These are phyloP conservation scores for Aureobasidium lini DNA, from an alignment of 2,329 filamentous ascomycete species.

Conservation along the genomic window DNA sequence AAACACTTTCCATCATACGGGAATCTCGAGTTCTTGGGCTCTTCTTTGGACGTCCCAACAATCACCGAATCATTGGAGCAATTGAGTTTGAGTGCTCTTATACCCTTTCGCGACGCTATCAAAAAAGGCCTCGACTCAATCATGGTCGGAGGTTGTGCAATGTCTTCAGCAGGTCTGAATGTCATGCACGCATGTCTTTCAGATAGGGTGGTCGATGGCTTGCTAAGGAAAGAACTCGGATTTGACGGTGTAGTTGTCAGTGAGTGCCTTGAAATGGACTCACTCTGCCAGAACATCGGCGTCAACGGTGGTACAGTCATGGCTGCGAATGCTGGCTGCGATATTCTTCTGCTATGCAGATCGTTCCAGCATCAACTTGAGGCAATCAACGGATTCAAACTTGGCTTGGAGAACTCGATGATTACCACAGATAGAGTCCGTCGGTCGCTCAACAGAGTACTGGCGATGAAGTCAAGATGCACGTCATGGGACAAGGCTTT, in stretches of 20 bases:
- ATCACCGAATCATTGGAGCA: constrained; percentile 94
- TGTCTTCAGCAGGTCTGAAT: constrained; percentile 84
- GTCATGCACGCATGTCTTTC: constrained; percentile 93
- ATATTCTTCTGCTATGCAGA: constrained; percentile 80
- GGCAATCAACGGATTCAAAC: constrained; percentile 79
- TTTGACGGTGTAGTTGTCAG: constrained; percentile 92
- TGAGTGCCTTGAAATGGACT: constrained; percentile 95
- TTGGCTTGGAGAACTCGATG: constrained; percentile 84
- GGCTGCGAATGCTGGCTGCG: constrained; percentile 94
- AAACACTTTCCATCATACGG: constrained; percentile 97
- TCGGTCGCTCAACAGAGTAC: constrained; percentile 69
- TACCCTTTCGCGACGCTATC: constrained; percentile 88
- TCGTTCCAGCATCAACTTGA: constrained; percentile 85
- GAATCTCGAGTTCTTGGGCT: constrained; percentile 87
- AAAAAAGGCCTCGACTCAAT: constrained; percentile 81
- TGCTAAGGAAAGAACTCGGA: constrained; percentile 78
- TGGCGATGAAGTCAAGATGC: constrained; percentile 74
- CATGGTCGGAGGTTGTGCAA: constrained; percentile 91
- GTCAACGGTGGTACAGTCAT: constrained; percentile 94
- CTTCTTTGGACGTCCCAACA: constrained; percentile 84
- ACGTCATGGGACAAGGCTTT: constrained; percentile 88
- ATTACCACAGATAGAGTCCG: constrained; percentile 73
- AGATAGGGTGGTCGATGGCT: constrained; percentile 84
- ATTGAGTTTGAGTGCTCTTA: constrained; percentile 79
- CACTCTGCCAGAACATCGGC: constrained; percentile 90